These are phyloP conservation scores for Phytophthora colocasiae DNA, from an alignment of 352 stramenopile genomes.

Conservation along the genomic window DNA sequence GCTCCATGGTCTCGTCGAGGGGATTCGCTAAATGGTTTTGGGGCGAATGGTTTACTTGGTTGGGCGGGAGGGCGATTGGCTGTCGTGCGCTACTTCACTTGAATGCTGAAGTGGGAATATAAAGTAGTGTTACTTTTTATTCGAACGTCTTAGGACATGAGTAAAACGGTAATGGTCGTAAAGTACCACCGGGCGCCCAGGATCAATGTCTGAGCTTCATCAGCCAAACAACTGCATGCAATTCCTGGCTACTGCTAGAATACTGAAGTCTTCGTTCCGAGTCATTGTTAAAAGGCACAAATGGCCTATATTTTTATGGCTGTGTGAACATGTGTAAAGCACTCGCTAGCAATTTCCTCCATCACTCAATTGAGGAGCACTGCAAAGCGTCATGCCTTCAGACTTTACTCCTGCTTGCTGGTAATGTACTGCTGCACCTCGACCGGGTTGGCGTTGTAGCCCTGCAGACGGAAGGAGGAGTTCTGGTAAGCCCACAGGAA, in stretches of 20 bases:
- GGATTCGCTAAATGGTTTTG: conserved; percentile 39
- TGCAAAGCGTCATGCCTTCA: background rate
- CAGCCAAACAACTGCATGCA: too few relatives aligned
- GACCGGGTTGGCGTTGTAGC: conserved; percentile 64
- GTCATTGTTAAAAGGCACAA: conserved; percentile 14
- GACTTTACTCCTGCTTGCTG: conserved; percentile 37
- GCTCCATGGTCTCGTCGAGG: conserved; percentile 77
- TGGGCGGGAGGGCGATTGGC: conserved; percentile 19
- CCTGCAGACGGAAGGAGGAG: conserved; percentile 82
- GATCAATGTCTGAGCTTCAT: too few relatives aligned
- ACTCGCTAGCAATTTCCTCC: background rate
- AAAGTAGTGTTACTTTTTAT: conserved; percentile 14
- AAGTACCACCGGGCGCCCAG: too few relatives aligned
- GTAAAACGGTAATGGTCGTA: background rate
- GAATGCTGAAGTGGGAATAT: conserved; percentile 4
- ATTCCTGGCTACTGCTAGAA: too few relatives aligned
- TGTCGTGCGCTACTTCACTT: conserved; percentile 21
- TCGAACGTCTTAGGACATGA: conserved; percentile 5
- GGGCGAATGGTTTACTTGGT: background rate
- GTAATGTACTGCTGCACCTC: conserved; percentile 78
- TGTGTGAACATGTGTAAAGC: conserved; percentile 24
- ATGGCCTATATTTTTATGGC: conserved; percentile 37
- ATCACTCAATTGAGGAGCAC: background rate
- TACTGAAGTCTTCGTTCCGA: background rate
- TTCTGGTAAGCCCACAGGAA: conserved; percentile 87